Base-by-base conservation (phyloP, 805 yeast genomes). In the Crinitomyces ghanaensis region DNA sequence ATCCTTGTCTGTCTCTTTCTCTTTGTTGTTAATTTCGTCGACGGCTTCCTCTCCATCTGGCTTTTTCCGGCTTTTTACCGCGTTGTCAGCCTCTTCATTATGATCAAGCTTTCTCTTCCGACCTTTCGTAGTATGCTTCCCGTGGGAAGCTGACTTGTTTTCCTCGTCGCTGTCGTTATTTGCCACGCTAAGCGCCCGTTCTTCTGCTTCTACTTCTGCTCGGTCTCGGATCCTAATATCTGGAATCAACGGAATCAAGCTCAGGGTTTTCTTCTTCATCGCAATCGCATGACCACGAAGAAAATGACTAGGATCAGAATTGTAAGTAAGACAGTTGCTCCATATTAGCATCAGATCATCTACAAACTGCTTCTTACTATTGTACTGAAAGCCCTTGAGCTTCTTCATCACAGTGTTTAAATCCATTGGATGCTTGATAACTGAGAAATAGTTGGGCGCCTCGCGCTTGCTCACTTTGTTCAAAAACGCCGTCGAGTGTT, bases 381-480 rank as follows among this genome's bases (percentile, higher is more conserved):
- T 70, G 56, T 91, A 91, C 46, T 82, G 88, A 40, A 82, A 74
- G 4, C 68, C 63, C 50, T 85, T 85, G 48, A 93, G 60, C 53
- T 88, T 91, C 50, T 85, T 86, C 74, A 84, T 66, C 9, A 93
- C 95, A 0, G 96, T 88, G 50, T 85, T 86, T 44, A 91, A 63
- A 51, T 91, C 99, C 99, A 91, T 91, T 15, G 99, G 97, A 37
- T 72, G 73, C 47, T 84, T 86, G 48, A 91, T 88, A 26, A 91
- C 68, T 36, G 78, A 77, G 43, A 84, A 84, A 57, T 91, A 91
- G 52, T 91, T 91, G 5, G 98, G 99, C 0, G 99, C 99, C 49
- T 91, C 99, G 36, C 98, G 69, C 53, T 91, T 91, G 38, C 91
- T 83, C n/a, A 91, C 99, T 51, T 83, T 82, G 58, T 86, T 91